Evolutionary conservation across 805 yeast species (phyloP).

Genomic region (Ogataea naganishii): DNA sequence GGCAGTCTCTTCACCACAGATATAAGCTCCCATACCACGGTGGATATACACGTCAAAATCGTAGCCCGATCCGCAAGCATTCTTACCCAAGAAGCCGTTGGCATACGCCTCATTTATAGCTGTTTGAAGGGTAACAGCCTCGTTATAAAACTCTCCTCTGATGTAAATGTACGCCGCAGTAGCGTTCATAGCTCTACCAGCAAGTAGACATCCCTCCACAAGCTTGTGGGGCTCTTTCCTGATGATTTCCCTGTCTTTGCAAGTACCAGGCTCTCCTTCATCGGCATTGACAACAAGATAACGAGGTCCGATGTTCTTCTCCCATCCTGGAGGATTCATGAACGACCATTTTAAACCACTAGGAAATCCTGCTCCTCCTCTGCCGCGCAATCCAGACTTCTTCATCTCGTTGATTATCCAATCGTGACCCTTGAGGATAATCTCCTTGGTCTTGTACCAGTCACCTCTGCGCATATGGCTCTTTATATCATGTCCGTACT

Average conservation of each 20-base stretch:
- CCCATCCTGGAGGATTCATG: constrained; percentile 96
- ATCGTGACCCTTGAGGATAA: constrained; percentile 71
- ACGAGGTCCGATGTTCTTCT: constrained; percentile 81
- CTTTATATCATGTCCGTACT: constrained; percentile 68
- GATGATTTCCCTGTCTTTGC: constrained; percentile 86
- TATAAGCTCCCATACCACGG: constrained; percentile 90
- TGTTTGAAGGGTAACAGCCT: constrained; percentile 60
- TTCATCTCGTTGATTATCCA: constrained; percentile 89
- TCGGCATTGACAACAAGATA: constrained; percentile 87
- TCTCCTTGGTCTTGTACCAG: constrained; percentile 88
- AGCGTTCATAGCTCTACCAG: constrained; percentile 90
- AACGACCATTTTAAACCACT: constrained; percentile 88
- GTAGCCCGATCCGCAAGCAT: constrained; percentile 84
- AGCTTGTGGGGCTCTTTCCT: constrained; percentile 89
- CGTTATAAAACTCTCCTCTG: constrained; percentile 85
- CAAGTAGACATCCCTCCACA: constrained; percentile 84
- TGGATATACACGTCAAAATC: constrained; percentile 78
- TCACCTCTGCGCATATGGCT: constrained; percentile 76
- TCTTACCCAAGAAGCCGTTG: constrained; percentile 71
- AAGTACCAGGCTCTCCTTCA: constrained; percentile 93
- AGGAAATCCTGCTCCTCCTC: constrained; percentile 95
- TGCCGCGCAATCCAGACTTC: constrained; percentile 77
- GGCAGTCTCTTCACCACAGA: constrained; percentile 91
- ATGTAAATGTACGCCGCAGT: constrained; percentile 88
- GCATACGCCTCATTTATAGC: constrained; percentile 86